Evolutionary conservation across 225 moss, liverwort and hornwort species (phyloP).

Genomic region (Polytrichum commune): DNA sequence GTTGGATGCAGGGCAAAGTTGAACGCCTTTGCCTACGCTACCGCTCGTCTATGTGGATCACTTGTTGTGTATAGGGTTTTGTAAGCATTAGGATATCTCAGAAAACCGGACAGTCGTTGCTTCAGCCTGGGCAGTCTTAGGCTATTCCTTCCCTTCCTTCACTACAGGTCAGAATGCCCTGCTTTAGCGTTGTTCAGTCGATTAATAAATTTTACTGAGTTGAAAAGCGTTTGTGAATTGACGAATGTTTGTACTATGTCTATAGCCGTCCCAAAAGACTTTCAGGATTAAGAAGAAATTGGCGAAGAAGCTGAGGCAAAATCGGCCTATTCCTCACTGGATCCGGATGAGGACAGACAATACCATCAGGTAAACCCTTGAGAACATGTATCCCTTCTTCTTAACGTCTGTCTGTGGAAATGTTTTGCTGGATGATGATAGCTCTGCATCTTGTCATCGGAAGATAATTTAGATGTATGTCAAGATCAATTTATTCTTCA

Average conservation of each 20-base stretch:
- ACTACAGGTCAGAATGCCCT: too few relatives aligned
- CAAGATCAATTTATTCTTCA: background rate
- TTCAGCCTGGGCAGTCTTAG: too few relatives aligned
- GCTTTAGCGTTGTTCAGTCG: too few relatives aligned
- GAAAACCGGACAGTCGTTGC: too few relatives aligned
- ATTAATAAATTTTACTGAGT: too few relatives aligned
- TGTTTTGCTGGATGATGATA: rapidly evolving
- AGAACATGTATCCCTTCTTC: too few relatives aligned
- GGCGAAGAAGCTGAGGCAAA: slow-evolving; percentile 95
- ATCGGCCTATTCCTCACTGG: slow-evolving; percentile 92
- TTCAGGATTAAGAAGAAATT: slow-evolving; percentile 92
- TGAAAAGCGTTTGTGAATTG: background rate
- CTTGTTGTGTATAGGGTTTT: background rate
- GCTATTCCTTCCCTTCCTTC: too few relatives aligned
- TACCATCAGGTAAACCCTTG: slow-evolving; percentile 56
- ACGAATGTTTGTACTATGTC: background rate
- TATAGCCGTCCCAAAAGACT: slow-evolving; percentile 86
- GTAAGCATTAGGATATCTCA: too few relatives aligned
- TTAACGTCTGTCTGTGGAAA: background rate
- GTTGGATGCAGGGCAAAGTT: too few relatives aligned
- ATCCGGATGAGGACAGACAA: slow-evolving; percentile 93
- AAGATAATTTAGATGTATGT: background rate
- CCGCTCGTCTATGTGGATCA: background rate
- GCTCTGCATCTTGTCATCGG: background rate
- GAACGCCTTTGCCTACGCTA: background rate